Conservation (phyloP, 805 yeast genomes). For the Nakazawaea ambrosiae region DNA sequence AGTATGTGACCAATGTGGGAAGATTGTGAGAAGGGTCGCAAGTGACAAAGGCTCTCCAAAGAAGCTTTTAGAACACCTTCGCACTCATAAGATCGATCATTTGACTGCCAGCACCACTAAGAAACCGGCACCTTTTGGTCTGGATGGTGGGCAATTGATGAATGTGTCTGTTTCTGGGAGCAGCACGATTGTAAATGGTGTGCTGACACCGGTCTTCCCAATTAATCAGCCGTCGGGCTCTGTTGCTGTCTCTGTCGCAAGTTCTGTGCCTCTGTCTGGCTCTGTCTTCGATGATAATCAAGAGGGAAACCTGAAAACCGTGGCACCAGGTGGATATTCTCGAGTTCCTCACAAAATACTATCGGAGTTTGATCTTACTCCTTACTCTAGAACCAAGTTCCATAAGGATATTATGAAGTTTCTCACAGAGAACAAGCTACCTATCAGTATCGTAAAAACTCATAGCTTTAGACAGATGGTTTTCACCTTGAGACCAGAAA, state of each 20-base stretch:
- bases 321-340: slow-evolving; percentile 6
- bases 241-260: background rate
- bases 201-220: too few relatives aligned
- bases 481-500: slow-evolving; percentile 41
- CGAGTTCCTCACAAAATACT: slow-evolving; percentile 11
- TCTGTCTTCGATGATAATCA: background rate
- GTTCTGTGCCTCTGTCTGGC: background rate
- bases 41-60: slow-evolving; percentile 56
- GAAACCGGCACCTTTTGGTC: background rate
- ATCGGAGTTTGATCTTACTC: slow-evolving; percentile 28
- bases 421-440: slow-evolving; percentile 43
- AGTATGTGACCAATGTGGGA: slow-evolving; percentile 48
- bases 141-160: background rate
- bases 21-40: slow-evolving; percentile 36
- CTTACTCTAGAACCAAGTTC: slow-evolving; percentile 38
- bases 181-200: too few relatives aligned
- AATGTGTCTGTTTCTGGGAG: background rate
- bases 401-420: slow-evolving; percentile 45
- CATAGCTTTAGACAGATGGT: slow-evolving; percentile 45
- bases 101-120: slow-evolving; percentile 23
- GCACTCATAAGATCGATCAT: slow-evolving; percentile 42
- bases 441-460: slow-evolving; percentile 40
- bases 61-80: slow-evolving; percentile 49
- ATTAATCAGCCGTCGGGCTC: background rate
- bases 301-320: slow-evolving; percentile 3